Percentiles rank a stretch among this genome's conserved stretches.
phyloP scores from a whole-genome alignment of 192 early-diverging fungal species.

The Coemansia sp. region DNA sequence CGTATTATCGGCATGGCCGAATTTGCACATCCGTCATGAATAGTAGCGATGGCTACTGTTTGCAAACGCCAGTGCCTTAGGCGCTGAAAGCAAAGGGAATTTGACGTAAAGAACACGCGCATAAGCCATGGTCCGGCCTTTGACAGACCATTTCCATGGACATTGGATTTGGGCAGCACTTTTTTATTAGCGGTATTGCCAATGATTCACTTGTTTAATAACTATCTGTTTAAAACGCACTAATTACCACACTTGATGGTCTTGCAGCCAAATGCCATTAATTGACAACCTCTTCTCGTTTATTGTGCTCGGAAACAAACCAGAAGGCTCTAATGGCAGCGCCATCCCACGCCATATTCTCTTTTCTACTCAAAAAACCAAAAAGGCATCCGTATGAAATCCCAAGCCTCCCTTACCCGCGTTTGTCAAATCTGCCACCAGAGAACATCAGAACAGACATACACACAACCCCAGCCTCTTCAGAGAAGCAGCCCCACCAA shows the following conservation, averaged over 20 bases:
- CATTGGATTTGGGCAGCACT: not conserved
- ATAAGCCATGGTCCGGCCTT: too few relatives aligned
- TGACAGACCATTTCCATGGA: too few relatives aligned
- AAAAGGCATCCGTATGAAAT: not conserved
- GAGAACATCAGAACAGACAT: not conserved
- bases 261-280: not conserved
- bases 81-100: too few relatives aligned
- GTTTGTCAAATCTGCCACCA: not conserved
- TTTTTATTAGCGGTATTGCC: not conserved
- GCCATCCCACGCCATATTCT: too few relatives aligned
- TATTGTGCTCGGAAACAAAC: too few relatives aligned
- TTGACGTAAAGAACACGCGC: too few relatives aligned
- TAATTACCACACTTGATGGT: not conserved
- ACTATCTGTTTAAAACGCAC: not conserved
- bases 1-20: too few relatives aligned
- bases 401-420: not conserved
- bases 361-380: not conserved
- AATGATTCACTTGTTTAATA: not conserved
- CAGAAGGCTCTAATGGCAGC: too few relatives aligned
- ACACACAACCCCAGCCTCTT: not conserved
- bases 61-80: too few relatives aligned
- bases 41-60: too few relatives aligned
- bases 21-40: too few relatives aligned
- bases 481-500: not conserved
- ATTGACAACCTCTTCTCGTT: not conserved